Percentiles rank a stretch among this genome's conserved stretches.
phyloP scores from a whole-genome alignment of 1,284 basidiomycete species.

The Mycosarcoma mackinlayi region DNA sequence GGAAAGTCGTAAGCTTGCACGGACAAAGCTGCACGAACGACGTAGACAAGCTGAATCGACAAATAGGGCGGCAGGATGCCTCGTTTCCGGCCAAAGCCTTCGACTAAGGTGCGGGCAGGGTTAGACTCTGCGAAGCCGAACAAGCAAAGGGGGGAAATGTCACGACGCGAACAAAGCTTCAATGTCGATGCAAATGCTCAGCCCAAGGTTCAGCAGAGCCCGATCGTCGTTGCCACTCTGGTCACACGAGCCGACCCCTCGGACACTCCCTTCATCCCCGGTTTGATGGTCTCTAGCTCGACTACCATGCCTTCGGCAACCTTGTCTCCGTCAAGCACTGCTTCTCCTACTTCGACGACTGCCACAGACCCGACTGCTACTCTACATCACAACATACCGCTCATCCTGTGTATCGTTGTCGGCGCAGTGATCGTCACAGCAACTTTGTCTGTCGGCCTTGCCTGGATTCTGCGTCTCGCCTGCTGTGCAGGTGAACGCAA shows the following conservation, averaged over 20 bases:
- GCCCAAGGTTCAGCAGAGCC: slow-evolving; percentile 19
- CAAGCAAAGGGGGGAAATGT: background rate
- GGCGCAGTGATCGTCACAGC: slow-evolving; percentile 42
- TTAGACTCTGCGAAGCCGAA: background rate
- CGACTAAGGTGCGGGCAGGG: slow-evolving; percentile 6
- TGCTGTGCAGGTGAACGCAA: slow-evolving; percentile 31
- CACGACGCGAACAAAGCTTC: background rate
- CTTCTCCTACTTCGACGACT: slow-evolving; percentile 12
- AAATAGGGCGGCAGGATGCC: slow-evolving; percentile 10
- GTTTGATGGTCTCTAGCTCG: slow-evolving; percentile 5
- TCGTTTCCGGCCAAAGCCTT: slow-evolving; percentile 10
- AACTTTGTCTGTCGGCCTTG: slow-evolving; percentile 39
- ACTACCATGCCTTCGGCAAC: background rate
- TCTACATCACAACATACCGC: slow-evolving; percentile 44
- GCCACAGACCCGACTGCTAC: slow-evolving; percentile 15
- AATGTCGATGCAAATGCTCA: background rate
- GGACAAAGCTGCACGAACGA: too few species aligned
- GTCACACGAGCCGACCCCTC: slow-evolving; percentile 2
- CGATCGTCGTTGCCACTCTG: slow-evolving; percentile 1
- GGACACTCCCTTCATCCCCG: slow-evolving; percentile 9
- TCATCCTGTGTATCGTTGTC: slow-evolving; percentile 48
- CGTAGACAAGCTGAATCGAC: background rate
- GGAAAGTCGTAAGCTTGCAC: slow-evolving; percentile 29
- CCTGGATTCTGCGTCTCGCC: slow-evolving; percentile 43
- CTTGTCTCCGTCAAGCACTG: background rate